These are phyloP conservation scores for Heritiera fomes DNA, from an alignment of 345 rosid genomes.

Conservation along the genomic window DNA sequence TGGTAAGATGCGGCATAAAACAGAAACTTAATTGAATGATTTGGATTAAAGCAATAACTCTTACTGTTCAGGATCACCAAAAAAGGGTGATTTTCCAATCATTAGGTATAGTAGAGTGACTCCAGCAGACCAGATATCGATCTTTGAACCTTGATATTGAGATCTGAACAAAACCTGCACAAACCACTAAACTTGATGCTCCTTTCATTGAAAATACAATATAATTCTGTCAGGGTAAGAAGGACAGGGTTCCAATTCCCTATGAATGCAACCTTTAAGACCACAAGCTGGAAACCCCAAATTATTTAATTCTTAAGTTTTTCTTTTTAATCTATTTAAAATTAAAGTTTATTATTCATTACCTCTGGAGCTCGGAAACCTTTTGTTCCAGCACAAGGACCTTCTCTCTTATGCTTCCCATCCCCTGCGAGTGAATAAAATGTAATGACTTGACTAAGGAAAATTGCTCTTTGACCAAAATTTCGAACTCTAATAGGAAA, in stretches of 20 bases:
- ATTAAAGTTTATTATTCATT: slow-evolving; percentile 19
- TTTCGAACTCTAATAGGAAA: slow-evolving; percentile 16
- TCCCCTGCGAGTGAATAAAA: slow-evolving; percentile 41
- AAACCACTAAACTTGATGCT: slow-evolving; percentile 17
- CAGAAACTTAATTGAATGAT: neutral
- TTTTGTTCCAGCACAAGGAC: slow-evolving; percentile 97
- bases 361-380: slow-evolving; percentile 99
- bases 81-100: slow-evolving; percentile 76
- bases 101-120: slow-evolving; percentile 78
- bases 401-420: slow-evolving; percentile 64
- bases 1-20: slow-evolving; percentile 8
- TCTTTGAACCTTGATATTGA: slow-evolving; percentile 83
- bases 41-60: slow-evolving; percentile 18
- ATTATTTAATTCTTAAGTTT: neutral
- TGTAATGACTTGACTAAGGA: neutral
- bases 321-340: neutral
- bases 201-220: neutral
- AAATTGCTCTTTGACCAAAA: slow-evolving; percentile 11
- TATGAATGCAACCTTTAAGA: neutral
- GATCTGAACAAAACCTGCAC: slow-evolving; percentile 88
- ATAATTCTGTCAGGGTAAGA: neutral
- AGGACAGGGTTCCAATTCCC: neutral
- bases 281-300: neutral
- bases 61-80: slow-evolving; percentile 94
- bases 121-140: slow-evolving; percentile 97